phyloP scores from a whole-genome alignment of 1,284 basidiomycete species.

The Naganishia liquefaciens region DNA sequence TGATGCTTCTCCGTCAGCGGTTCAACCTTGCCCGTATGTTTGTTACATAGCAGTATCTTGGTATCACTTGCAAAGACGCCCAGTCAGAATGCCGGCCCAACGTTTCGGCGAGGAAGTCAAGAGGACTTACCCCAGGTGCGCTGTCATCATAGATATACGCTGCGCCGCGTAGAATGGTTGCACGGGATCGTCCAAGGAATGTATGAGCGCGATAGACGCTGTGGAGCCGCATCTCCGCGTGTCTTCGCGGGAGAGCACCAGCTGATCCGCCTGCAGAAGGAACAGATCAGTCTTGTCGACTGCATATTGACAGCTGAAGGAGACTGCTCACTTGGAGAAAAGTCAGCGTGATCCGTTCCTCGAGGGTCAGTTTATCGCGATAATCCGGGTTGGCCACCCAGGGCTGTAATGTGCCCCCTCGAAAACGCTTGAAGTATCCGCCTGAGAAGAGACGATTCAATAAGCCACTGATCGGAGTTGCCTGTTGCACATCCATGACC shows the following conservation, averaged over 20 bases:
- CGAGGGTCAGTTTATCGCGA: constrained; percentile 65
- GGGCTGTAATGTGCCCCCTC: constrained; percentile 67
- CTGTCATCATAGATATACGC: constrained; percentile 74
- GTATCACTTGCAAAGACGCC: constrained; percentile 68
- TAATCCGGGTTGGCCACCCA: constrained; percentile 50
- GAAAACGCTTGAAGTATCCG: constrained; percentile 85
- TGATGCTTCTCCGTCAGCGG: constrained; percentile 91
- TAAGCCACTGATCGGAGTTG: neutral
- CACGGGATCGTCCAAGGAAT: constrained; percentile 73
- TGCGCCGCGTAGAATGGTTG: constrained; percentile 76
- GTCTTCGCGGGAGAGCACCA: constrained; percentile 64
- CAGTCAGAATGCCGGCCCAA: neutral
- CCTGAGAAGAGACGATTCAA: constrained; percentile 36
- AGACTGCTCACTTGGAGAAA: constrained; percentile 71
- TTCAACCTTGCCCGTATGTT: constrained; percentile 67
- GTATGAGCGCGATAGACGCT: constrained; percentile 82
- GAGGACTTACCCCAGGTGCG: constrained; percentile 78
- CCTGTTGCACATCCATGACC: constrained; percentile 21
- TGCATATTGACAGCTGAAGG: neutral
- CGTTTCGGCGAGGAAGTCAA: neutral
- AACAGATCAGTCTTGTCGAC: constrained; percentile 3
- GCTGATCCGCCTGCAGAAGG: constrained; percentile 60
- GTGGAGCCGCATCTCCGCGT: constrained; percentile 70
- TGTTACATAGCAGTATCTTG: constrained; percentile 76
- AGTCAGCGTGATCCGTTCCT: constrained; percentile 77